Evolutionary conservation across 2,329 filamentous ascomycete species (phyloP).

Genomic region (Aspergillus melleus): DNA sequence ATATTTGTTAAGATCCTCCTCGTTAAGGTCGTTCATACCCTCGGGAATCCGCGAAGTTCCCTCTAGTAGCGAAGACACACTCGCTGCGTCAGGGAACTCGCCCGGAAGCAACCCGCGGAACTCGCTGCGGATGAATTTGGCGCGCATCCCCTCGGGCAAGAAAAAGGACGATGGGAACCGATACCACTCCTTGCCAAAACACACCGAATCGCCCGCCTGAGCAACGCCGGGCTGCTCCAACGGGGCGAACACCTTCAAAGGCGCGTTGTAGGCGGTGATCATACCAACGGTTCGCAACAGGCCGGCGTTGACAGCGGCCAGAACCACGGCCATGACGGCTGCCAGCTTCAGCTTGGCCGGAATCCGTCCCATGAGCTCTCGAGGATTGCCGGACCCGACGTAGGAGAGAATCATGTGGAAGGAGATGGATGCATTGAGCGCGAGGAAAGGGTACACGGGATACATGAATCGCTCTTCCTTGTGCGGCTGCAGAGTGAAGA

Average conservation of each 20-base stretch:
- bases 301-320: conserved; percentile 66
- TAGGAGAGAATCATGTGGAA: conserved; percentile 77
- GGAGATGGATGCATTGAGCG: conserved; percentile 81
- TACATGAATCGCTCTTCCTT: conserved; percentile 99
- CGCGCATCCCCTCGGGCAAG: conserved; percentile 76
- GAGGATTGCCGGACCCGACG: conserved; percentile 69
- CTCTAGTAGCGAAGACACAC: conserved; percentile 70
- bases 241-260: conserved; percentile 62
- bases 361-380: conserved; percentile 67
- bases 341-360: conserved; percentile 73
- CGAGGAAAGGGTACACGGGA: conserved; percentile 86
- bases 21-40: conserved; percentile 90
- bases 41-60: conserved; percentile 80
- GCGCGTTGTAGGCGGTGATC: conserved; percentile 79
- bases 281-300: conserved; percentile 73
- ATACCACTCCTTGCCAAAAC: conserved; percentile 97
- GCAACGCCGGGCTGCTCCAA: conserved; percentile 54
- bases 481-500: conserved; percentile 90
- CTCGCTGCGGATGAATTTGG: conserved; percentile 88
- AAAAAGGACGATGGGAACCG: conserved; percentile 94
- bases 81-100: conserved; percentile 75
- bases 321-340: conserved; percentile 59
- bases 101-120: conserved; percentile 88
- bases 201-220: conserved; percentile 68
- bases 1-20: conserved; percentile 86